A percentile compares a stretch with the other conserved stretches of the same genome.
Conservation (phyloP, 306 rosid species). For the Acacia acuminata region DNA sequence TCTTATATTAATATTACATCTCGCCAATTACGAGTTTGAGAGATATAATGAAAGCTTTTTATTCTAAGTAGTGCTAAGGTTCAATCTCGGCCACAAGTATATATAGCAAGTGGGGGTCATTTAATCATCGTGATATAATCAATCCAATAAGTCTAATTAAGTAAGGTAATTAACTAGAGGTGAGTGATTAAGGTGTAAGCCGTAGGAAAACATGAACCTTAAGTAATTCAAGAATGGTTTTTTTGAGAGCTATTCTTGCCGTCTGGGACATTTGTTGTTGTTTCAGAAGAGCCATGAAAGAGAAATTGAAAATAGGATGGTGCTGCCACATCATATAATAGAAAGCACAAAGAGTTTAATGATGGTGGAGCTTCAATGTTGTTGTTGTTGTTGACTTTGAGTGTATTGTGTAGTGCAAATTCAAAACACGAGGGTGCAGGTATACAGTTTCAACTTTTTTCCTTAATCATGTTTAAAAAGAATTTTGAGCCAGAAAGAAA, state of each 20-base stretch:
- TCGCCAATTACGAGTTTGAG: not conserved
- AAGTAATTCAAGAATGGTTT: not conserved
- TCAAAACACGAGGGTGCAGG: not conserved
- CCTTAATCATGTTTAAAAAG: no score
- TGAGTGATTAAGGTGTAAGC: not conserved
- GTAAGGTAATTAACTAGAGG: not conserved
- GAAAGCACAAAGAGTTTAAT: not conserved
- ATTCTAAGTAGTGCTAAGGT: not conserved
- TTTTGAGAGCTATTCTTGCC: constrained; percentile 35
- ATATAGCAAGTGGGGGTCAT: not conserved
- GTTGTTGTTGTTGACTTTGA: not conserved
- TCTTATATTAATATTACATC: not conserved
- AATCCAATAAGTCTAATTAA: not conserved
- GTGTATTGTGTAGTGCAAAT: not conserved
- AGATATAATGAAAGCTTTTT: not conserved
- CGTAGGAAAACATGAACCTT: not conserved
- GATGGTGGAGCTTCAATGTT: not conserved
- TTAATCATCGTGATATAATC: not conserved
- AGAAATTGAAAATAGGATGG: not conserved
- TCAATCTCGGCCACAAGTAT: not conserved
- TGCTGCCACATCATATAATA: not conserved
- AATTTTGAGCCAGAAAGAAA: no score
- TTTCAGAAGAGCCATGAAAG: not conserved
- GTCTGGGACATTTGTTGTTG: constrained; percentile 35
- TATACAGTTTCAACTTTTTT: no score